Base-by-base conservation (phyloP, 768 basidiomycete species). In the Termitomyces sp. region DNA sequence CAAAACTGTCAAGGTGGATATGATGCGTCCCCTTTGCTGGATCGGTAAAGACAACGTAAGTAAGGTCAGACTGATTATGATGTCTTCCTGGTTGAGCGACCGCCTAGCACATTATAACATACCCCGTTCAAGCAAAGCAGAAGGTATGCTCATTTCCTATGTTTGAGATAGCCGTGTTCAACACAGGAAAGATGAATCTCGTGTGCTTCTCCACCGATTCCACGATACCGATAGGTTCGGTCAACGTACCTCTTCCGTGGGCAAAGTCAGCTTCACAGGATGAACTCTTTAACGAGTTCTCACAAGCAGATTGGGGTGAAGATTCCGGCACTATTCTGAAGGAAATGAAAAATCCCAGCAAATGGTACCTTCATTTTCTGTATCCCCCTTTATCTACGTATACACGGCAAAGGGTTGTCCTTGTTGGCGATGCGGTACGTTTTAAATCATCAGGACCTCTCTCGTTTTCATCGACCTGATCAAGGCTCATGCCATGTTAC, bases 401-500 rank as follows among this genome's bases (percentile, higher is more conserved):
- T 60, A 70, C 78, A 34, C 73, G 69, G 22, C 76, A 75, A 1
- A 72, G 71, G n/a, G 69, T 82, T 5, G 81, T 76, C 5, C 71
- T 85, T 20, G 69, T 82, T 31, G 83, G 82, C 5, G 83, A 85
- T 65, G 77, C 83, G n/a, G 78, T 79, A 41, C 39, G n/a, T 41
- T n/a, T 9, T 41, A 57, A 51, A 73, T 72, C 26, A 8, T 56
- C 37, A 10, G 39, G 2, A 2, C 22, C 4, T 52, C 15, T 20
- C 37, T 50, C 49, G 13, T 51, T 22, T 48, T 55, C 45, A 50
- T 36, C 8, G 15, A 39, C 61, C 39, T 20, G 4, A 56, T 31
- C 20, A 79, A 44, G 78, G 83, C 84, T 8, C 84, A 86, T 63
- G 81, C 71, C 0, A 85, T 85, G 83, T 62, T 77, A 33, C 83